Evolutionary conservation across 2,329 filamentous ascomycete species (phyloP), one percentile per base, ranked within the genome.

Genomic region (Fusarium miscanthi): DNA sequence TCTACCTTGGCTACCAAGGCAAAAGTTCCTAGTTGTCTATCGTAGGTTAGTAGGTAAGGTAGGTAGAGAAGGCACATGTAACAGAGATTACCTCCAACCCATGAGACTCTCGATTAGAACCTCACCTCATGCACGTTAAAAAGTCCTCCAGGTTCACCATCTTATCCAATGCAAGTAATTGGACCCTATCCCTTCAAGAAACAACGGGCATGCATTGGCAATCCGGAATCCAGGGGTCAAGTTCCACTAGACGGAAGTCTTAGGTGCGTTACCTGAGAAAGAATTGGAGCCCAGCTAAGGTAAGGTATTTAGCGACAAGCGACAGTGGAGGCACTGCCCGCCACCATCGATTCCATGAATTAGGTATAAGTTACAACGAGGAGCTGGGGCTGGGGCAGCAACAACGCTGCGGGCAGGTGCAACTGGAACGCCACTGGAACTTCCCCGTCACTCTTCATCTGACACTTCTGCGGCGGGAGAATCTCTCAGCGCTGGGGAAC

Each of bases 221-320:
- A 56, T 45, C 35, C 59, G 38, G 53, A 64, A 64, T 69, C 58
- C 49, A 69, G 66, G 66, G 66, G 64, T 48, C 58, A 40, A 40
- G 45, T 59, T 43, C 64, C 66, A 69, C 49, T 52, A 41, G 37
- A 57, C 49, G 13, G 33, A 31, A 61, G 57, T 72, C 48, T 74
- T 74, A 59, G 59, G 53, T 59, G 71, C 63, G 54, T 56, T 59
- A 72, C 71, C 71, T 74, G 71, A 74, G 67, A 59, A 70, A 59
- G 63, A 38, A 51, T 57, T 54, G 57, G 64, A 68, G 49, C 49
- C 57, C 66, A 70, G 58, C 46, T 11, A 14, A 33, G 43, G 8
- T 31, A 17, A 27, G 35, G n/a, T 33, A 23, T 33, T 49, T 65
- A 41, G 33, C 46, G 63, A 64, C 46, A 23, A 41, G 33, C 46